A percentile compares a stretch with the other conserved stretches of the same genome.
Conservation (phyloP, 202 grass and related monocot genomes). For the Zoysia matrella region DNA sequence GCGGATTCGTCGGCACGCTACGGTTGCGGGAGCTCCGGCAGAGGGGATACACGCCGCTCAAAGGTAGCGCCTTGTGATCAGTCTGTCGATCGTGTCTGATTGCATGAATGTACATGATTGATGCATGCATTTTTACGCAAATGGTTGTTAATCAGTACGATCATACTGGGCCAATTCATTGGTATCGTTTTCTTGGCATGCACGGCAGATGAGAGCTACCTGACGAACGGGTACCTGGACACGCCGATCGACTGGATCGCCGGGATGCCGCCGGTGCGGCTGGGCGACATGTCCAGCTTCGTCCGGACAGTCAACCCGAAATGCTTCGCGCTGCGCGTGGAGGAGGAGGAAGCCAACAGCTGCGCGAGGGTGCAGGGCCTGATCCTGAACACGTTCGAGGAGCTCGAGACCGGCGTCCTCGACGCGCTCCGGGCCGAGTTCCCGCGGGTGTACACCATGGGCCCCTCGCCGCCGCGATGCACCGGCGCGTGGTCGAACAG, state of each 20-base stretch:
- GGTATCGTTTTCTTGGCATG: neutral
- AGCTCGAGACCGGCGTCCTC: constrained; percentile 64
- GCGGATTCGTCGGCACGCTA: constrained; percentile 67
- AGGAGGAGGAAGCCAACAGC: constrained; percentile 59
- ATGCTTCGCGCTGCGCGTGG: constrained; percentile 57
- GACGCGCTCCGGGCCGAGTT: constrained; percentile 58
- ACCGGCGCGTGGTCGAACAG: neutral
- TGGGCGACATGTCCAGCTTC: constrained; percentile 82
- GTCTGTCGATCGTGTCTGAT: neutral
- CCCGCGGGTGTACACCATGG: constrained; percentile 70
- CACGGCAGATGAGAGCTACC: constrained; percentile 61
- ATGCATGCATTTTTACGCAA: neutral
- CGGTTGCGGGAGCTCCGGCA: constrained; percentile 53
- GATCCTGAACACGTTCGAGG: constrained; percentile 85
- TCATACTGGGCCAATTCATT: neutral
- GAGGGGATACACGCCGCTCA: constrained; percentile 69
- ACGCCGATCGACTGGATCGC: constrained; percentile 82
- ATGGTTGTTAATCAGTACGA: neutral
- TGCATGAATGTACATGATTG: neutral
- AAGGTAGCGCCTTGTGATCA: constrained; percentile 42
- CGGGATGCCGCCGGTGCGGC: constrained; percentile 57
- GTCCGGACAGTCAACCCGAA: constrained; percentile 62
- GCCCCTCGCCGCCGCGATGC: constrained; percentile 45
- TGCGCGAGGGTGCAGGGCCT: constrained; percentile 56
- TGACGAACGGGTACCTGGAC: constrained; percentile 86